Conservation (phyloP, 495 filamentous ascomycete genomes). For the Tuber brumale region DNA sequence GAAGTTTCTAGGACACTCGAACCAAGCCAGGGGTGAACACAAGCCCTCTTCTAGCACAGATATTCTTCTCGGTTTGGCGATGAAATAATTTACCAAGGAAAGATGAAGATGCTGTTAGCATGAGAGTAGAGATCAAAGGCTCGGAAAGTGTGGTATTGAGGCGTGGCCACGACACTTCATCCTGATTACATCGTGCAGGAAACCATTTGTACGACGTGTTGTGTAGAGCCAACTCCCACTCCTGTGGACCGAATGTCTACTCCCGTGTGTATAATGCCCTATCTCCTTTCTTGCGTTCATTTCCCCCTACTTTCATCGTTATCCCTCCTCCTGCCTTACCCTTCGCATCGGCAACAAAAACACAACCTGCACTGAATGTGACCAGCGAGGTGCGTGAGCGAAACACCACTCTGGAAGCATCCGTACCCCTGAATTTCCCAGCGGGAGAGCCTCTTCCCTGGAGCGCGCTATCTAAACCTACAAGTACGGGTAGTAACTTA, state of each 20-base stretch:
- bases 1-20: not conserved
- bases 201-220: not conserved
- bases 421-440: not conserved
- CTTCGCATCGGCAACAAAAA: not conserved
- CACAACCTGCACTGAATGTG: not conserved
- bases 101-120: not conserved
- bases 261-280: not conserved
- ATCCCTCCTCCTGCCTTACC: not conserved
- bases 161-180: not conserved
- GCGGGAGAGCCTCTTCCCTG: not conserved
- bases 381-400: not conserved
- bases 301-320: not conserved
- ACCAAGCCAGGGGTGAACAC: not conserved
- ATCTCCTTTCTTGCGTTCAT: not conserved
- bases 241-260: not conserved
- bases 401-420: not conserved
- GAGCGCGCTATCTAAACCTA: not conserved
- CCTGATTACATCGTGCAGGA: not conserved
- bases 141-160: not conserved
- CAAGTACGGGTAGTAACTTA: not conserved
- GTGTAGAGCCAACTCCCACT: not conserved
- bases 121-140: not conserved
- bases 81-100: not conserved
- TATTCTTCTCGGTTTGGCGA: not conserved
- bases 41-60: not conserved